Percentiles rank a stretch among this genome's conserved stretches.
phyloP scores from a whole-genome alignment of 2,329 filamentous ascomycete genomes.

The Verticillium longisporum region DNA sequence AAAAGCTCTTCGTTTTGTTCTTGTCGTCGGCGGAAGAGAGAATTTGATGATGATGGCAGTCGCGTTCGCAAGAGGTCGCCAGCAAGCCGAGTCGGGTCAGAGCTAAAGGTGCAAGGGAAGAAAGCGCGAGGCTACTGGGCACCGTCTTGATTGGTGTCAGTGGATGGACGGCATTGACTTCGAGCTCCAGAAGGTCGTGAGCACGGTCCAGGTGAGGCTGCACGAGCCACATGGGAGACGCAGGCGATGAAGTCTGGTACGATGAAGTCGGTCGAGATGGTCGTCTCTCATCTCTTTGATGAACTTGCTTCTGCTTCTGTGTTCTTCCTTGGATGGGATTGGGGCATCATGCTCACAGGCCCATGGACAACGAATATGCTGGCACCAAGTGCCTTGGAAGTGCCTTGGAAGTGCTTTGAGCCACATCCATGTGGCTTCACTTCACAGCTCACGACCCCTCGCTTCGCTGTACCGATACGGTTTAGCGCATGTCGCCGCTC shows the following conservation, averaged over 20 bases:
- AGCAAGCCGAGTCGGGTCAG: neutral
- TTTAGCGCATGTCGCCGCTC: neutral
- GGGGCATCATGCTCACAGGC: no score
- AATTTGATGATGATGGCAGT: no score
- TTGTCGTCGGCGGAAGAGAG: no score
- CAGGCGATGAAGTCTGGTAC: no score
- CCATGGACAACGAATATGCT: neutral
- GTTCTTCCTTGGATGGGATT: no score
- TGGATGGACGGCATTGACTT: neutral
- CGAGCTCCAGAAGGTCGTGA: neutral
- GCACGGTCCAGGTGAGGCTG: neutral
- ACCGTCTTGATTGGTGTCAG: neutral
- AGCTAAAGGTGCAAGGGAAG: neutral
- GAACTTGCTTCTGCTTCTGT: no score
- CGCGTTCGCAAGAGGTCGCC: neutral
- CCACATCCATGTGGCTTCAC: neutral
- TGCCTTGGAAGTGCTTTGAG: neutral
- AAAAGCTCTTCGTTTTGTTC: no score
- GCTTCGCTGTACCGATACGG: neutral
- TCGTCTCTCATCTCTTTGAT: no score
- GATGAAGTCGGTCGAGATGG: no score
- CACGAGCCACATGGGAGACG: neutral
- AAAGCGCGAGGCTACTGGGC: conserved; percentile 5
- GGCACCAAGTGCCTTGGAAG: neutral
- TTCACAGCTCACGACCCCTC: neutral